A percentile compares a stretch with the other conserved stretches of the same genome.
These are phyloP conservation scores for Camellia sinensis DNA, from an alignment of 148 eudicot species.

Conservation along the genomic window DNA sequence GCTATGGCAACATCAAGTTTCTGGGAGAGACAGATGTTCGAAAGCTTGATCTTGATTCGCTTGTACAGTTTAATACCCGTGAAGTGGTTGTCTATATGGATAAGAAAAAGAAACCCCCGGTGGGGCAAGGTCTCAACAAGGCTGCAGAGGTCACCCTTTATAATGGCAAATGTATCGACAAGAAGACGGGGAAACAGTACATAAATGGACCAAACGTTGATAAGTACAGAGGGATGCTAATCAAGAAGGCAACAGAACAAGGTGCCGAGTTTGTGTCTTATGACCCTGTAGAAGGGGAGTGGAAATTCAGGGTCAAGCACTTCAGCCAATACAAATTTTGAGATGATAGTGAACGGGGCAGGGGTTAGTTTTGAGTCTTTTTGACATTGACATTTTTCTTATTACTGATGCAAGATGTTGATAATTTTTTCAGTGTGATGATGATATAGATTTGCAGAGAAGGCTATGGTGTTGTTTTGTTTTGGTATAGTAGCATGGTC, in stretches of 20 bases:
- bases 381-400: no score
- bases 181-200: slow-evolving; percentile 42
- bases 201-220: slow-evolving; percentile 41
- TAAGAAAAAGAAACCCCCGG: slow-evolving; percentile 49
- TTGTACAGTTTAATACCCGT: slow-evolving; percentile 41
- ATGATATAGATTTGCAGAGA: no score
- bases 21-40: slow-evolving; percentile 58
- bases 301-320: slow-evolving; percentile 68
- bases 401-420: no score
- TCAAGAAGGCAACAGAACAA: slow-evolving; percentile 38
- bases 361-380: no score
- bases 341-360: background rate
- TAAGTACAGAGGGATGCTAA: slow-evolving; percentile 51
- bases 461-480: no score
- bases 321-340: slow-evolving; percentile 28
- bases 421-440: no score
- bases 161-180: slow-evolving; percentile 49
- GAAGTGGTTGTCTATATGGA: slow-evolving; percentile 59
- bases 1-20: slow-evolving; percentile 68
- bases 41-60: slow-evolving; percentile 51
- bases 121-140: slow-evolving; percentile 74
- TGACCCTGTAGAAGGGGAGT: slow-evolving; percentile 49
- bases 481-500: no score
- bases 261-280: slow-evolving; percentile 67
- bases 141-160: slow-evolving; percentile 66